Percentiles rank a stretch among this genome's conserved stretches.
Conservation (phyloP, 1,284 basidiomycete species). For the Rhodotorula sp. region DNA sequence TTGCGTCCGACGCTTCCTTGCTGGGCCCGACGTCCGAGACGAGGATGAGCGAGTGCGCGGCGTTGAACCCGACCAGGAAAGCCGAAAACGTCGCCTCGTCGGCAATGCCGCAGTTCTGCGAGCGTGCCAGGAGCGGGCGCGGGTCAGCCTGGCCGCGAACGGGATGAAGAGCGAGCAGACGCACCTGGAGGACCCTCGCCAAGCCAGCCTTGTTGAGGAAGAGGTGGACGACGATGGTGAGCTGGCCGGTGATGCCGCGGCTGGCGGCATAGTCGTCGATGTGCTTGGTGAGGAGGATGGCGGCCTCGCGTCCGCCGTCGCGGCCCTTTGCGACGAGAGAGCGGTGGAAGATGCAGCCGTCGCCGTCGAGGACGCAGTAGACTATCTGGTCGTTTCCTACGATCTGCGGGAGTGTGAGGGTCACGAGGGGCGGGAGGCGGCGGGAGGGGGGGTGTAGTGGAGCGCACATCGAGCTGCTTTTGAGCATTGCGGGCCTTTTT, state of each 20-base stretch:
- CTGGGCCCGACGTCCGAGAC: slow-evolving; percentile 33
- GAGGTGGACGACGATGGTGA: slow-evolving; percentile 62
- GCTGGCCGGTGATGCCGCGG: slow-evolving; percentile 9
- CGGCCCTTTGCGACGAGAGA: slow-evolving; percentile 61
- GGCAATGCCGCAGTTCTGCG: slow-evolving; percentile 28
- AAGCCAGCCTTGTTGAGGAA: slow-evolving; percentile 67
- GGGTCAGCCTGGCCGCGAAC: too few relatives aligned
- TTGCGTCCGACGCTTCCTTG: slow-evolving; percentile 40
- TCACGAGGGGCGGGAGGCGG: not conserved
- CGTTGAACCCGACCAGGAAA: slow-evolving; percentile 66
- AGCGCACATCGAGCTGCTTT: slow-evolving; percentile 25
- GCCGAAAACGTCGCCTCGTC: slow-evolving; percentile 58
- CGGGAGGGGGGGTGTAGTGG: not conserved
- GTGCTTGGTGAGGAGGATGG: slow-evolving; percentile 50
- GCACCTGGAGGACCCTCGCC: slow-evolving; percentile 58
- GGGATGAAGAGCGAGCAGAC: slow-evolving; percentile 23
- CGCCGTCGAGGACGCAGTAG: slow-evolving; percentile 65
- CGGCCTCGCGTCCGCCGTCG: slow-evolving; percentile 55
- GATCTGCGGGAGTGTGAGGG: slow-evolving; percentile 41
- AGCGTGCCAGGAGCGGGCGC: too few relatives aligned
- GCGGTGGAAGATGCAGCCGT: slow-evolving; percentile 64
- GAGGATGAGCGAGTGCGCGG: slow-evolving; percentile 32
- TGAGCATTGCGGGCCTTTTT: slow-evolving; percentile 18
- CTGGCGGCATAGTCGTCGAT: slow-evolving; percentile 23
- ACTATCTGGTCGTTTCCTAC: slow-evolving; percentile 55